Evolutionary conservation across 352 stramenopile genomes (phyloP).

Genomic region (Phytophthora multivora): DNA sequence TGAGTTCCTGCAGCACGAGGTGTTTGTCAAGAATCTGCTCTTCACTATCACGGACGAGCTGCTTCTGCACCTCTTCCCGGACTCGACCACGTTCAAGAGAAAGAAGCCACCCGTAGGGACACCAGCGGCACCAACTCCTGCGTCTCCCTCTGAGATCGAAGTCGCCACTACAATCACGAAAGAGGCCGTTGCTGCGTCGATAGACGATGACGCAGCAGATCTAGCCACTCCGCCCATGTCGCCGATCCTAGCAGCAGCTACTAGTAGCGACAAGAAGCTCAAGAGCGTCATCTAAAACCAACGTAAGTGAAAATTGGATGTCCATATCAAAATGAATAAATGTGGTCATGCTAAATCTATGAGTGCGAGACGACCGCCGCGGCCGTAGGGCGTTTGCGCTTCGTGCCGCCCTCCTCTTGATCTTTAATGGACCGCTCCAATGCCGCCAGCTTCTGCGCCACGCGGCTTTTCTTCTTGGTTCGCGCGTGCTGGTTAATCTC

Average conservation of each 20-base stretch:
- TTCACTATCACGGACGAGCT: slow-evolving; percentile 83
- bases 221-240: slow-evolving; percentile 14
- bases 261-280: slow-evolving; percentile 15
- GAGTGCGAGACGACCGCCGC: slow-evolving; percentile 39
- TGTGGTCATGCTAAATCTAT: slow-evolving; percentile 17
- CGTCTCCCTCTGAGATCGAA: slow-evolving; percentile 19
- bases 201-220: slow-evolving; percentile 22
- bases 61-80: slow-evolving; percentile 76
- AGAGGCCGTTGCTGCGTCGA: slow-evolving; percentile 25
- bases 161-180: slow-evolving; percentile 26
- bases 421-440: slow-evolving; percentile 83
- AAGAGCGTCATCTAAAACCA: slow-evolving; percentile 25
- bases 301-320: slow-evolving; percentile 11
- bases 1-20: slow-evolving; percentile 87
- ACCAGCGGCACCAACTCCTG: not conserved
- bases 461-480: slow-evolving; percentile 87
- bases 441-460: slow-evolving; percentile 79
- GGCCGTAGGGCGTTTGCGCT: slow-evolving; percentile 48
- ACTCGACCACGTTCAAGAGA: slow-evolving; percentile 57
- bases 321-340: slow-evolving; percentile 18
- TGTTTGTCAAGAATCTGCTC: slow-evolving; percentile 87
- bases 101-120: slow-evolving; percentile 27
- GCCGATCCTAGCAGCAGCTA: slow-evolving; percentile 10
- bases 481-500: slow-evolving; percentile 82
- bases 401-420: slow-evolving; percentile 65